A percentile compares a stretch with the other conserved stretches of the same genome.
These are phyloP conservation scores for Trichoderma atroviride DNA, from an alignment of 2,329 filamentous ascomycete genomes.

Conservation along the genomic window DNA sequence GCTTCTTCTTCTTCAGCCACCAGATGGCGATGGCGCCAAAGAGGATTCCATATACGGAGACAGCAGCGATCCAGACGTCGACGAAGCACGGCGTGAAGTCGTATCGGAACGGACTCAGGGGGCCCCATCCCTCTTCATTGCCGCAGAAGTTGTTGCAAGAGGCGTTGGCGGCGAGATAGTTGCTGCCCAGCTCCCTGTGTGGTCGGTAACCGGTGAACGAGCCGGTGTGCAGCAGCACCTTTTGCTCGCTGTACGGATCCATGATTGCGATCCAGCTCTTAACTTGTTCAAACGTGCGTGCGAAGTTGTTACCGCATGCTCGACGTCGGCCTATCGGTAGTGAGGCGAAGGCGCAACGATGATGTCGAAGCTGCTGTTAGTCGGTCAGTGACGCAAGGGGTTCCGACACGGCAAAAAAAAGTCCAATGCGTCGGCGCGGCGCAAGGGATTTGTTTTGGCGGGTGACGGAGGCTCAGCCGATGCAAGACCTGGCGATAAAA, in stretches of 20 bases:
- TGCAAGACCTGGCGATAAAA: not conserved
- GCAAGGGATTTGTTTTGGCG: not conserved
- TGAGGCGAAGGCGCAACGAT: slow-evolving; percentile 11
- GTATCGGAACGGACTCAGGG: slow-evolving; percentile 81
- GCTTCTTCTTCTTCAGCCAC: slow-evolving; percentile 73
- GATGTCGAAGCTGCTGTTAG: slow-evolving; percentile 12
- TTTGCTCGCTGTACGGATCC: slow-evolving; percentile 44
- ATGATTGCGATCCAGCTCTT: slow-evolving; percentile 33
- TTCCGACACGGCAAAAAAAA: not conserved
- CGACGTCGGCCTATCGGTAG: slow-evolving; percentile 30
- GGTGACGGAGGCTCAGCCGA: not conserved
- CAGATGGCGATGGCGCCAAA: slow-evolving; percentile 77
- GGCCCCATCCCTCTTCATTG: slow-evolving; percentile 93
- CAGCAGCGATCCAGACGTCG: slow-evolving; percentile 81
- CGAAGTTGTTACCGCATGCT: slow-evolving; percentile 26
- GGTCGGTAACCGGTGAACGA: slow-evolving; percentile 63
- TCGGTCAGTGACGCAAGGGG: slow-evolving; percentile 24
- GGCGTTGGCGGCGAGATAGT: slow-evolving; percentile 61
- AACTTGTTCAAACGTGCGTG: not conserved
- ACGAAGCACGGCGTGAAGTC: slow-evolving; percentile 98
- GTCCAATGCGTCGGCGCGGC: slow-evolving; percentile 1
- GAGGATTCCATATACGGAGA: slow-evolving; percentile 78
- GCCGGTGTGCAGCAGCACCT: slow-evolving; percentile 57
- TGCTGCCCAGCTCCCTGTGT: slow-evolving; percentile 53
- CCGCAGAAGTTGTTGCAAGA: slow-evolving; percentile 71